Evolutionary conservation across 1,284 basidiomycete genomes (phyloP).

Genomic region (Ustilago vetiveriae): DNA sequence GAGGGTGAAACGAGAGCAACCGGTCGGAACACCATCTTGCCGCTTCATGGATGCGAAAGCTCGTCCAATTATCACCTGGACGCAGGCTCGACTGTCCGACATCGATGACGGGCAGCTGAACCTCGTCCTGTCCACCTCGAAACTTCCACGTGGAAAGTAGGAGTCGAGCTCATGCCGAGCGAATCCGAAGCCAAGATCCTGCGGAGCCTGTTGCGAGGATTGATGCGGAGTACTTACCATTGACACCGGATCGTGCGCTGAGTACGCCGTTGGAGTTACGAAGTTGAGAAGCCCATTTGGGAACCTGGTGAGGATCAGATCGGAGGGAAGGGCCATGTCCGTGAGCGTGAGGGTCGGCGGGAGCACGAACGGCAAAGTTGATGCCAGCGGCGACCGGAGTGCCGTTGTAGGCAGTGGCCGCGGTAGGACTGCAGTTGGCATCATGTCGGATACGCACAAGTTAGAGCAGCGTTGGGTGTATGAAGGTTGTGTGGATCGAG

Average conservation of each 20-base stretch:
- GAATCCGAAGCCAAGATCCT: too few species aligned
- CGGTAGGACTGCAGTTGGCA: conserved; percentile 45
- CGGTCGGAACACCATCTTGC: too few species aligned
- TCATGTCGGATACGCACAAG: conserved; percentile 27
- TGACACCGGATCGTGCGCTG: conserved; percentile 47
- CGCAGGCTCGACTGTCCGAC: too few species aligned
- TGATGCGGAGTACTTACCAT: conserved; percentile 30
- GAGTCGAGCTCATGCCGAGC: too few species aligned
- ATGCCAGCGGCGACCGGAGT: conserved; percentile 52
- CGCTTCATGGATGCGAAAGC: too few species aligned
- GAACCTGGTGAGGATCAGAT: conserved; percentile 51
- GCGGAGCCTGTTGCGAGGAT: background rate
- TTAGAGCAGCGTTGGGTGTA: background rate
- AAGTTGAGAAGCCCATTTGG: conserved; percentile 45
- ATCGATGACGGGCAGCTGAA: too few species aligned
- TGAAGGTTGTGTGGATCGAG: background rate
- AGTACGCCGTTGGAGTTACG: conserved; percentile 50
- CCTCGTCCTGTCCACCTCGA: too few species aligned
- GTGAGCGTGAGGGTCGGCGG: conserved; percentile 55
- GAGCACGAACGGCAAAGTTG: conserved; percentile 59
- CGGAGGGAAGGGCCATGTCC: conserved; percentile 52
- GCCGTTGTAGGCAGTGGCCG: conserved; percentile 51
- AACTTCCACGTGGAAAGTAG: too few species aligned
- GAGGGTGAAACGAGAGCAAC: too few species aligned
- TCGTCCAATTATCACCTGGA: too few species aligned